Evolutionary conservation across 1,139 yeast genomes (phyloP).

Genomic region (Saccharomyces hybrid): DNA sequence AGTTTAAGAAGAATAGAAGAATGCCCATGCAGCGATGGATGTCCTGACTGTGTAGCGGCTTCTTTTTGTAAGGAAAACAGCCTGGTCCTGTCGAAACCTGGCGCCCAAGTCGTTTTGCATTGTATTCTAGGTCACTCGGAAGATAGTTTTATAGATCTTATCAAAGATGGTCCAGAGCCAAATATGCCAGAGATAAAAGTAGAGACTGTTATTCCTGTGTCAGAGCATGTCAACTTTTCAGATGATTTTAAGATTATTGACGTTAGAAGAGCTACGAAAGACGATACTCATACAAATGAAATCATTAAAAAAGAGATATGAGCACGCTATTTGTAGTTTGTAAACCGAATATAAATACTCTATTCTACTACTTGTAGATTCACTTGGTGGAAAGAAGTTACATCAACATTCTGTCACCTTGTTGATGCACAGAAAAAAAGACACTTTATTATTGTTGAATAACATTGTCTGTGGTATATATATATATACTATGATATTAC

Average conservation of each 20-base stretch:
- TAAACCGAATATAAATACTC: neutral
- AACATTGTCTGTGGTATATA: neutral
- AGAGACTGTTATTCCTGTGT: conserved; percentile 58
- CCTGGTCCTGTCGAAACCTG: conserved; percentile 79
- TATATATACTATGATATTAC: conserved; percentile 1
- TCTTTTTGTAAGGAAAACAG: conserved; percentile 73
- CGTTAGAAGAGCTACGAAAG: conserved; percentile 22
- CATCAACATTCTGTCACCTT: neutral
- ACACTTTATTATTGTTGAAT: neutral
- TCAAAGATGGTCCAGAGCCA: conserved; percentile 77
- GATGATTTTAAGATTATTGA: conserved; percentile 53
- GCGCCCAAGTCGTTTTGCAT: conserved; percentile 66
- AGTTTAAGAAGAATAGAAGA: conserved; percentile 52
- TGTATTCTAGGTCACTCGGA: conserved; percentile 40
- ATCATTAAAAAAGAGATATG: neutral
- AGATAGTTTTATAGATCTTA: conserved; percentile 39
- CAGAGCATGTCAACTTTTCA: conserved; percentile 48
- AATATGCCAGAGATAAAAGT: conserved; percentile 62
- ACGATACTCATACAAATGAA: neutral
- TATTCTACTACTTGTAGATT: neutral
- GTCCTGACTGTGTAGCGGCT: conserved; percentile 75
- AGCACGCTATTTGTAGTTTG: neutral
- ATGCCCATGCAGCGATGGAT: conserved; percentile 81
- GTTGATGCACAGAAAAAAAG: neutral
- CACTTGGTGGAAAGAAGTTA: neutral